A percentile compares a stretch with the other conserved stretches of the same genome.
These are phyloP conservation scores for Linnemannia exigua DNA, from an alignment of 192 early-diverging fungal genomes.

Conservation along the genomic window DNA sequence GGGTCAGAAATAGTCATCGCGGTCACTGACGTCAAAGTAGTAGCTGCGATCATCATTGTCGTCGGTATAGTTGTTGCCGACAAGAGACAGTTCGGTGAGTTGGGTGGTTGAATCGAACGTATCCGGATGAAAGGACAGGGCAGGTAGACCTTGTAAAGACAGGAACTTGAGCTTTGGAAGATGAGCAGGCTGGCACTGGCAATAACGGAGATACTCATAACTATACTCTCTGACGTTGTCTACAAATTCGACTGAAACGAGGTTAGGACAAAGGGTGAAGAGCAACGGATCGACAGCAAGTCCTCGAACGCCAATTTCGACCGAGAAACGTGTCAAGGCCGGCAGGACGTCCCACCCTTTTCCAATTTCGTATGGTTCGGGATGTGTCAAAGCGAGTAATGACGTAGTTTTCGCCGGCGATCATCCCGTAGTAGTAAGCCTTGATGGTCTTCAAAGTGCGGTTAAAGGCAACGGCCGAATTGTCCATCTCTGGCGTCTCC, in stretches of 20 bases:
- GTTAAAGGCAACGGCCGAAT: too few relatives aligned
- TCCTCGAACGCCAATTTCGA: neutral
- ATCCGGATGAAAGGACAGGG: neutral
- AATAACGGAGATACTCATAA: too few relatives aligned
- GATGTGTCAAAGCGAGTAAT: too few relatives aligned
- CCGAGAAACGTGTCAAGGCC: neutral
- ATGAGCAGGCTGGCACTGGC: neutral
- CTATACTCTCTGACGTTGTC: neutral
- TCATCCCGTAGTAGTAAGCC: too few relatives aligned
- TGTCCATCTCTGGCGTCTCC: too few relatives aligned
- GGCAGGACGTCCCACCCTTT: neutral
- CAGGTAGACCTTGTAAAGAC: neutral
- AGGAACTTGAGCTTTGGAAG: neutral
- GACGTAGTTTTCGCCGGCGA: too few relatives aligned
- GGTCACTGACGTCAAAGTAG: too few relatives aligned
- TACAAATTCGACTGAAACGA: neutral
- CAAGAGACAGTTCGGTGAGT: neutral
- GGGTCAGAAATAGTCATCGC: neutral
- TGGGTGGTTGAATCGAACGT: neutral
- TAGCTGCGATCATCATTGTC: too few relatives aligned
- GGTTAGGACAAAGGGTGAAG: neutral
- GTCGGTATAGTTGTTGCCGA: too few relatives aligned
- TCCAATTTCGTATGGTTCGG: too few relatives aligned
- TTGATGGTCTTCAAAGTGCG: too few relatives aligned
- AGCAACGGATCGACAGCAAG: neutral